Evolutionary conservation across 768 basidiomycete genomes (phyloP).

Genomic region (Chalciporus sphaerocephalus): DNA sequence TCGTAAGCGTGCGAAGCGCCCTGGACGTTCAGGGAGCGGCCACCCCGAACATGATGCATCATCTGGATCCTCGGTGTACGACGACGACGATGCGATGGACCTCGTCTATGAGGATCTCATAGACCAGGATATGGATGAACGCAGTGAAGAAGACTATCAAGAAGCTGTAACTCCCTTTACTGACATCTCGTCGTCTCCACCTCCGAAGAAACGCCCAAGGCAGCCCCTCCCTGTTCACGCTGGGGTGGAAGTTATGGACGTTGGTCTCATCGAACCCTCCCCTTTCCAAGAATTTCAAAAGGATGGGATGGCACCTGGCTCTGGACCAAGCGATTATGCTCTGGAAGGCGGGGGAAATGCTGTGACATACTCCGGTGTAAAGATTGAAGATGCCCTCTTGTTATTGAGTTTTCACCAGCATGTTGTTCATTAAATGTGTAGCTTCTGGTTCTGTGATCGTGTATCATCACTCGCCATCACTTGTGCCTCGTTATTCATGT

Average conservation of each 20-base stretch:
- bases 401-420: constrained; percentile 73
- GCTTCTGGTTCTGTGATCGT: constrained; percentile 15
- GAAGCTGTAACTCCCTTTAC: constrained; percentile 74
- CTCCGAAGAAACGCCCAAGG: constrained; percentile 29
- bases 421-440: constrained; percentile 45
- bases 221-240: constrained; percentile 31
- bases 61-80: constrained; percentile 48
- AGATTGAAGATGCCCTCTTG: constrained; percentile 69
- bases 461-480: constrained; percentile 17
- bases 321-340: constrained; percentile 23
- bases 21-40: constrained; percentile 36
- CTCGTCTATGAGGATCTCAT: constrained; percentile 41
- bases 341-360: constrained; percentile 23
- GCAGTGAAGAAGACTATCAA: constrained; percentile 67
- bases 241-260: constrained; percentile 29
- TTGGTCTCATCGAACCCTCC: constrained; percentile 38
- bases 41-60: constrained; percentile 46
- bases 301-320: constrained; percentile 18
- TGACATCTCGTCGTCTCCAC: constrained; percentile 41
- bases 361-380: constrained; percentile 47
- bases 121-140: constrained; percentile 46
- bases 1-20: constrained; percentile 61
- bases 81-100: constrained; percentile 47
- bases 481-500: constrained; percentile 10
- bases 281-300: constrained; percentile 50